phyloP scores from a whole-genome alignment of 106 monocot species.

The Narthecium ossifragum region DNA sequence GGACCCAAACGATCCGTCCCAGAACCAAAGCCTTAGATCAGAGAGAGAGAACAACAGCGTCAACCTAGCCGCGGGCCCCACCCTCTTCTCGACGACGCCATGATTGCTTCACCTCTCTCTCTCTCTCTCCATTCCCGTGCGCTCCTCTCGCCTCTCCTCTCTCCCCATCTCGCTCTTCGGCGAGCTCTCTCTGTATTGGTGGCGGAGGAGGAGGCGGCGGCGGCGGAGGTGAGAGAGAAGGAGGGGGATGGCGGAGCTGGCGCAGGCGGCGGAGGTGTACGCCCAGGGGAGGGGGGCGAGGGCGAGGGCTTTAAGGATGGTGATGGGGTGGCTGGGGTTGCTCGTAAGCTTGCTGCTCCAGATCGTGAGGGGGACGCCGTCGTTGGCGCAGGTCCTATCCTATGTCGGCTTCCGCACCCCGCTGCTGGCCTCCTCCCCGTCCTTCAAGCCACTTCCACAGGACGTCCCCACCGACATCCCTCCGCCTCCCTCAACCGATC shows the following conservation, averaged over 20 bases:
- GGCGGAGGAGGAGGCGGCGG: constrained; percentile 7
- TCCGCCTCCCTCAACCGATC: constrained; percentile 8
- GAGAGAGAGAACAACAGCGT: no score
- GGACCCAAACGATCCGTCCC: no score
- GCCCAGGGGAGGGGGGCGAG: constrained; percentile 11
- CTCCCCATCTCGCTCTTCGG: background rate
- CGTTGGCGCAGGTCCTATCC: constrained; percentile 45
- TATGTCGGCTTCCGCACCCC: constrained; percentile 43
- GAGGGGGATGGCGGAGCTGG: constrained; percentile 7
- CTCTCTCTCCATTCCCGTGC: background rate
- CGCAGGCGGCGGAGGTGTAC: constrained; percentile 17
- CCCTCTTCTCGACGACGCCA: background rate
- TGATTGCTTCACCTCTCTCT: background rate
- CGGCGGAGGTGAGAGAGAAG: constrained; percentile 13
- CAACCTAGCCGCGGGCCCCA: background rate
- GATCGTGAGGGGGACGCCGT: constrained; percentile 48
- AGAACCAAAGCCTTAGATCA: no score
- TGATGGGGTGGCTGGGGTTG: constrained; percentile 37
- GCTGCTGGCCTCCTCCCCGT: constrained; percentile 20
- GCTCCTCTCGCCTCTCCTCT: background rate
- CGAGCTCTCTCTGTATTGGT: background rate
- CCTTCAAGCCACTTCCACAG: constrained; percentile 33
- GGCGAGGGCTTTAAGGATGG: constrained; percentile 27
- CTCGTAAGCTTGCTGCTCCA: constrained; percentile 36
- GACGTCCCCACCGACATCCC: constrained; percentile 26